Evolutionary conservation across 2,329 filamentous ascomycete genomes (phyloP), one percentile per base, ranked within the genome.

Genomic region (Cladophialophora immunda): DNA sequence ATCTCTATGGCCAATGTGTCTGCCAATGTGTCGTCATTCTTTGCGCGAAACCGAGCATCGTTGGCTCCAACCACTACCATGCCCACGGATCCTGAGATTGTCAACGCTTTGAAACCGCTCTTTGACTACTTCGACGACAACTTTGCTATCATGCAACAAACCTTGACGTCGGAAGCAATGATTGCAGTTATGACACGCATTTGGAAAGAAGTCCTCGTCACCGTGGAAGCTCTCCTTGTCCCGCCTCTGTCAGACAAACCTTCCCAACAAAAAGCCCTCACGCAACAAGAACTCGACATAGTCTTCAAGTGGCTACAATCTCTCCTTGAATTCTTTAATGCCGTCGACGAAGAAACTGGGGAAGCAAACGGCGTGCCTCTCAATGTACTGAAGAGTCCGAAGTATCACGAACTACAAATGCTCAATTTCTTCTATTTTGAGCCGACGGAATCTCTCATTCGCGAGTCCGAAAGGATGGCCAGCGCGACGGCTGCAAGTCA

Each of bases 381-480:
- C 53, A 94, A 97, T 78, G 90, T 97, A 34, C 86, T 99, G 76
- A 97, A 97, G 80, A 97, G 93, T 72, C 92, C 94, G 76, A 99
- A 99, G 85, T 99, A 97, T 84, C 94, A 97, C 82, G 95, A 99
- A 79, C 88, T 99, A 62, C 92, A 95, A 71, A 94, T 93, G 69
- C 87, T 99, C 70, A 97, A 97, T 82, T 99, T 98, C 85, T 99
- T 98, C 84, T 99, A 99, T 83, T 96, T 95, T 76, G 94, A 98
- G 75, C 87, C 91, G 34, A 97, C 93, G 0, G 92, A 96, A 68
- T 94, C 92, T 73, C 86, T 99, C 13, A 93, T 98, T 73, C 91
- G 94, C 58, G 97, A 93, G n/a, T 97, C 93, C 2, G 95, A 99
- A 79, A 88, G 92, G 64, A 99, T 99, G 92, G 94, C 94, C 3